Percentiles rank a stretch among this genome's conserved stretches.
These are phyloP conservation scores for Bryopsis sp. DNA, from an alignment of 139 green algal genomes.

Conservation along the genomic window DNA sequence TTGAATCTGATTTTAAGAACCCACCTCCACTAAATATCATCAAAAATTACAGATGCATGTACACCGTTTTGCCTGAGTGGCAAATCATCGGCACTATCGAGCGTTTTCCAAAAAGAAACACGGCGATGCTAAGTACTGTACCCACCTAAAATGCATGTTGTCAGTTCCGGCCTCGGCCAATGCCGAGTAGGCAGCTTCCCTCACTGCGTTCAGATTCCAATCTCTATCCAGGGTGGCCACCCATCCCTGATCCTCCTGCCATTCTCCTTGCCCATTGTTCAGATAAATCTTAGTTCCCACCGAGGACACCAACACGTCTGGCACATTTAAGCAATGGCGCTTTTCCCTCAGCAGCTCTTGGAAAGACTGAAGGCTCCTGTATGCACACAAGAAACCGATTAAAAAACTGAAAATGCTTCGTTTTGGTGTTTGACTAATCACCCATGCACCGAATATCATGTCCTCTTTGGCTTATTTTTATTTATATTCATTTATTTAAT, in stretches of 20 bases:
- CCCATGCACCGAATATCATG: no score
- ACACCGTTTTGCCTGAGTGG: no score
- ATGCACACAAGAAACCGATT: neutral
- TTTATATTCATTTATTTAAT: no score
- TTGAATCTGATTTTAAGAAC: no score
- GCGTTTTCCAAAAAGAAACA: neutral
- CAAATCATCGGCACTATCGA: no score
- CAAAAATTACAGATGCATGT: no score
- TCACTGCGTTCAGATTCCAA: constrained; percentile 54
- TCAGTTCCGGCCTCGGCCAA: constrained; percentile 53
- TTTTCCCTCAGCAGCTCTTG: constrained; percentile 46
- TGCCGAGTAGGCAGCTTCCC: constrained; percentile 54
- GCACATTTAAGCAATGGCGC: constrained; percentile 41
- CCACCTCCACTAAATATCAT: no score
- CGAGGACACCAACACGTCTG: constrained; percentile 66
- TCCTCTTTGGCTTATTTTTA: no score
- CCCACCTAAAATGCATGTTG: constrained; percentile 62
- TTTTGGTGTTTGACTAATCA: no score
- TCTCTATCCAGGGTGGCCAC: constrained; percentile 37
- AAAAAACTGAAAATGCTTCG: neutral
- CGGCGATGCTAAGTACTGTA: neutral
- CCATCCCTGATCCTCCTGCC: constrained; percentile 53
- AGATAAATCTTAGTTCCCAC: constrained; percentile 72
- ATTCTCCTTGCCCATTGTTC: constrained; percentile 22
- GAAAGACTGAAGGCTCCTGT: constrained; percentile 44